These are phyloP conservation scores for Glaciozyma martinii DNA, from an alignment of 768 basidiomycete species.

Conservation along the genomic window DNA sequence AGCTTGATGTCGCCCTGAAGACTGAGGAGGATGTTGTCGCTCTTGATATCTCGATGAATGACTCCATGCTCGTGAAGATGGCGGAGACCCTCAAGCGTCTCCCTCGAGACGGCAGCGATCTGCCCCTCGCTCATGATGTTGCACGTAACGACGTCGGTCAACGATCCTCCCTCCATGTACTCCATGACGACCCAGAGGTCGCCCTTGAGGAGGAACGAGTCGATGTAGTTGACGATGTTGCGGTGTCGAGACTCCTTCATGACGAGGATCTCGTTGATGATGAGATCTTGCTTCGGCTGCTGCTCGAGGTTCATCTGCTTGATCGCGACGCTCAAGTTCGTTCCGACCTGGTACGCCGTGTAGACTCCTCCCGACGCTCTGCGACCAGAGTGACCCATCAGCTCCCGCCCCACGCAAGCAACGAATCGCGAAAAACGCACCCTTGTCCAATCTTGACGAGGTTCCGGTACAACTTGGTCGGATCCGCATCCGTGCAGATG, in stretches of 20 bases:
- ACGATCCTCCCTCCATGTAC: constrained; percentile 47
- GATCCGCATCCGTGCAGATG: constrained; percentile 96
- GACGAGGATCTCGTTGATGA: constrained; percentile 99
- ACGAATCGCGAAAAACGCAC: constrained; percentile 46
- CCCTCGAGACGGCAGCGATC: constrained; percentile 90
- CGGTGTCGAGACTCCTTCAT: constrained; percentile 84
- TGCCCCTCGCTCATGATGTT: constrained; percentile 98
- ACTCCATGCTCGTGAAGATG: constrained; percentile 94
- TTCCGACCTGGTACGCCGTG: constrained; percentile 94
- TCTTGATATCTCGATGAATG: constrained; percentile 99
- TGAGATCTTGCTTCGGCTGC: constrained; percentile 98
- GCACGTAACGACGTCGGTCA: constrained; percentile 91
- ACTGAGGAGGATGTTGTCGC: constrained; percentile 88
- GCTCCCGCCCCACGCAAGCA: not conserved
- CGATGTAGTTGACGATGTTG: constrained; percentile 99
- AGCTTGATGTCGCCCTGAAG: constrained; percentile 95
- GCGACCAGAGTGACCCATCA: constrained; percentile 9
- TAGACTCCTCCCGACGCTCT: constrained; percentile 97
- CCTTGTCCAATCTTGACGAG: constrained; percentile 97
- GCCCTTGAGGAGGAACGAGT: constrained; percentile 94
- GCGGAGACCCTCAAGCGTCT: constrained; percentile 84
- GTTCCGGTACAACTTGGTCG: constrained; percentile 82
- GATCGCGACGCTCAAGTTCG: constrained; percentile 89
- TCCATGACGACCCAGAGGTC: constrained; percentile 99
- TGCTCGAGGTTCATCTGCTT: constrained; percentile 99